Percentiles rank a stretch among this genome's conserved stretches.
Conservation (phyloP, 2,329 filamentous ascomycete species). For the Verticillium zaregamsianum region DNA sequence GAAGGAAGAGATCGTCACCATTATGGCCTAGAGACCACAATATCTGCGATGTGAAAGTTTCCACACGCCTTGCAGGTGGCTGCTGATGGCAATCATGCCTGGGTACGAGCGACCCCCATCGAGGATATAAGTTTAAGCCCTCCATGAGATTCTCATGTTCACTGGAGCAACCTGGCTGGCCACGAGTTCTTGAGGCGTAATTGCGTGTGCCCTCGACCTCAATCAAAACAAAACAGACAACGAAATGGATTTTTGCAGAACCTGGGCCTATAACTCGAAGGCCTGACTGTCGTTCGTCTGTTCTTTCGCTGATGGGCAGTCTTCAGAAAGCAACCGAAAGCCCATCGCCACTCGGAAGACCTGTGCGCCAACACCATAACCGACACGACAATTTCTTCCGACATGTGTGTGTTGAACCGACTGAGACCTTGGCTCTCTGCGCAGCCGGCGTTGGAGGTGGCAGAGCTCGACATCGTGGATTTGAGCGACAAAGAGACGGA, state of each 20-base stretch:
- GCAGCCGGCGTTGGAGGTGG: constrained; percentile 21
- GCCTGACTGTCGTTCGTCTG: neutral
- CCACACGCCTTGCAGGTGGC: neutral
- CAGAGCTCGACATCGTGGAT: constrained; percentile 21
- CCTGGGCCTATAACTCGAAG: neutral
- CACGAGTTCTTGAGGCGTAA: neutral
- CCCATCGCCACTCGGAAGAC: neutral
- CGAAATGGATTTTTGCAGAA: neutral
- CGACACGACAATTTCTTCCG: neutral
- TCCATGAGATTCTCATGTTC: neutral
- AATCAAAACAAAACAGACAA: neutral
- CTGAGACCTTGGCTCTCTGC: neutral
- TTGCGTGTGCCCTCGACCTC: neutral
- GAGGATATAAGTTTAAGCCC: neutral
- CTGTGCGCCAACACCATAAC: neutral
- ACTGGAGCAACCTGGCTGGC: neutral
- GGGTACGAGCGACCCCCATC: neutral
- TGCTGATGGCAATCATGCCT: neutral
- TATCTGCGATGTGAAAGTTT: neutral
- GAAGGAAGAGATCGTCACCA: neutral
- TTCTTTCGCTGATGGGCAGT: neutral
- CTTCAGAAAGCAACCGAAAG: neutral
- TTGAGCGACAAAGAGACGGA: constrained; percentile 23
- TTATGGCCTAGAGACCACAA: neutral
- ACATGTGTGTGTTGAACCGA: neutral